These are phyloP conservation scores for Trichosporon coremiiforme DNA, from an alignment of 1,284 basidiomycete genomes.

Conservation along the genomic window DNA sequence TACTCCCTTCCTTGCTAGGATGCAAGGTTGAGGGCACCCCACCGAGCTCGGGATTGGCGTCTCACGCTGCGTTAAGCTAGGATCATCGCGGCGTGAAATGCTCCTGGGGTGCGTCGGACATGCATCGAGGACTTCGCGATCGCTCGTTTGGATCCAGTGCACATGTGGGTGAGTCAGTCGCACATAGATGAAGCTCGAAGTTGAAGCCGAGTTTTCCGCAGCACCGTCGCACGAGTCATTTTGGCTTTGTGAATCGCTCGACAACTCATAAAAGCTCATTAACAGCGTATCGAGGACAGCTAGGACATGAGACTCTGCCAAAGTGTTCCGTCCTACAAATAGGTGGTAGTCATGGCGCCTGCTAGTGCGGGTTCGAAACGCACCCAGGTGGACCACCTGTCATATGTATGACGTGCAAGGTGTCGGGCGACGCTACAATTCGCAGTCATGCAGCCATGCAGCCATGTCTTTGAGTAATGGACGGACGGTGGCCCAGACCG, in stretches of 20 bases:
- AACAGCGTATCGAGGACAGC: neutral
- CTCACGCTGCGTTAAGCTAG: neutral
- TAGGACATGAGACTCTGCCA: neutral
- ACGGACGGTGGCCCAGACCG: too few species aligned
- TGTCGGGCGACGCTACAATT: neutral
- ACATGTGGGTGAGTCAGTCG: too few species aligned
- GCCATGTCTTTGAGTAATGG: too few species aligned
- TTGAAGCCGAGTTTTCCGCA: too few species aligned
- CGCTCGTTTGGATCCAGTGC: too few species aligned
- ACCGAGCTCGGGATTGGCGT: neutral
- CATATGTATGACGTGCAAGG: neutral
- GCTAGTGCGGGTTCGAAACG: neutral
- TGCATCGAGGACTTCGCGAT: neutral
- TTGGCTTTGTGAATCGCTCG: too few species aligned
- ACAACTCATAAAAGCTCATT: neutral
- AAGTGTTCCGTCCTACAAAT: too few species aligned
- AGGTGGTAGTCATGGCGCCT: neutral
- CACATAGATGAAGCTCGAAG: too few species aligned
- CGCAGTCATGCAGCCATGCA: too few species aligned
- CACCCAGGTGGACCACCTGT: neutral
- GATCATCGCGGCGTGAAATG: neutral
- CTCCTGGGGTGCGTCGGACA: neutral
- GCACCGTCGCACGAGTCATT: too few species aligned
- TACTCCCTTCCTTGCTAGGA: neutral
- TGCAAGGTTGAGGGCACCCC: neutral